A percentile compares a stretch with the other conserved stretches of the same genome.
phyloP scores from a whole-genome alignment of 1,284 basidiomycete species.

The Ganoderma meredithae region DNA sequence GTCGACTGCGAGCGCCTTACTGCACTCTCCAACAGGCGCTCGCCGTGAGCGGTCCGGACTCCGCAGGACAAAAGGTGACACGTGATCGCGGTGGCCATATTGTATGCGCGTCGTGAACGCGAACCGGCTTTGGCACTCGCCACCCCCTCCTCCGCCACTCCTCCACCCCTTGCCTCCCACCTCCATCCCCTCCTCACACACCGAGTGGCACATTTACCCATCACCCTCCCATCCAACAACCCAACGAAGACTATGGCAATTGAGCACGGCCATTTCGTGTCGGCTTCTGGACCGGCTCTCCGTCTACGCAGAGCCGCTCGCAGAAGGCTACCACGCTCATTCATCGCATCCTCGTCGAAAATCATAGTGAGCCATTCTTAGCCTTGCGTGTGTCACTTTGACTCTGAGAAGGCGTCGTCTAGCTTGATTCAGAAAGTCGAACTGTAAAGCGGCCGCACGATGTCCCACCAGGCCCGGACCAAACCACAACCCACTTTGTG shows the following conservation, averaged over 20 bases:
- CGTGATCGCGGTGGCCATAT: constrained; percentile 8
- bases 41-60: not conserved
- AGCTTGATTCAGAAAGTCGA: not conserved
- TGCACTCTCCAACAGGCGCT: not conserved
- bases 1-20: not conserved
- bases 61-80: not conserved
- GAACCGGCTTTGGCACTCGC: not conserved
- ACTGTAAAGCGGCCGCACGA: not conserved
- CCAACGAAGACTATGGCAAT: not conserved
- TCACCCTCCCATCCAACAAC: not conserved
- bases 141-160: not conserved
- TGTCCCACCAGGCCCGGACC: not conserved
- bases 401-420: not conserved
- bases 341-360: constrained; percentile 2
- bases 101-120: not conserved
- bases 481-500: not conserved
- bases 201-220: not conserved
- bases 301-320: not conserved
- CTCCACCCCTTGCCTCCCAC: not conserved
- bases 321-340: not conserved
- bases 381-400: too few species aligned
- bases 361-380: not conserved
- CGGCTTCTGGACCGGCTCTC: constrained; percentile 4
- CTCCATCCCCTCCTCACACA: not conserved
- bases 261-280: constrained; percentile 20